phyloP scores from a whole-genome alignment of 768 basidiomycete species.

The Agrocybe pediades region DNA sequence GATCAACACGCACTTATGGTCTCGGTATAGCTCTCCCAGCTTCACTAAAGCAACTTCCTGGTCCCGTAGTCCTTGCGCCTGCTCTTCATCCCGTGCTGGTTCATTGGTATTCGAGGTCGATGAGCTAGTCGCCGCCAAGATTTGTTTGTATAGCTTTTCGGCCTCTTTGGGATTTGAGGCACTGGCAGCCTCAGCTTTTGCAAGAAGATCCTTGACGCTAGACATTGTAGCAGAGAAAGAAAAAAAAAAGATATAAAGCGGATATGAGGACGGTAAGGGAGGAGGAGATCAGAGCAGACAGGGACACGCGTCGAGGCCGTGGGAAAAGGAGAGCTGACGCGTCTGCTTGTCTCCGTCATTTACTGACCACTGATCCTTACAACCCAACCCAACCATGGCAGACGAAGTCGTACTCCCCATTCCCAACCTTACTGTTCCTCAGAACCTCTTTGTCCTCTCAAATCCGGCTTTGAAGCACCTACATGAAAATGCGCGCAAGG shows the following conservation, averaged over 20 bases:
- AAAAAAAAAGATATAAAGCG: slow-evolving; percentile 17
- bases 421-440: slow-evolving; percentile 82
- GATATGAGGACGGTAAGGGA: slow-evolving; percentile 9
- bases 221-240: slow-evolving; percentile 17
- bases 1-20: slow-evolving; percentile 64
- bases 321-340: slow-evolving; percentile 36
- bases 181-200: slow-evolving; percentile 51
- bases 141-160: slow-evolving; percentile 74
- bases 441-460: slow-evolving; percentile 76
- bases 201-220: slow-evolving; percentile 48
- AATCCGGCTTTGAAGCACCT: slow-evolving; percentile 59
- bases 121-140: slow-evolving; percentile 45
- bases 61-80: slow-evolving; percentile 66
- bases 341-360: slow-evolving; percentile 19
- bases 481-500: slow-evolving; percentile 65
- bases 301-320: slow-evolving; percentile 35
- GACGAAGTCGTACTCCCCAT: slow-evolving; percentile 85
- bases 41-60: slow-evolving; percentile 86
- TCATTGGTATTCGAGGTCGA: slow-evolving; percentile 36
- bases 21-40: slow-evolving; percentile 84
- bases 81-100: slow-evolving; percentile 35
- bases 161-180: slow-evolving; percentile 56
- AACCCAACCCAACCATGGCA: slow-evolving; percentile 52
- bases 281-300: not conserved
- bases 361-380: slow-evolving; percentile 15